Evolutionary conservation across 2,329 filamentous ascomycete species (phyloP), one percentile per base, ranked within the genome.

Genomic region (Alternaria postmessia): DNA sequence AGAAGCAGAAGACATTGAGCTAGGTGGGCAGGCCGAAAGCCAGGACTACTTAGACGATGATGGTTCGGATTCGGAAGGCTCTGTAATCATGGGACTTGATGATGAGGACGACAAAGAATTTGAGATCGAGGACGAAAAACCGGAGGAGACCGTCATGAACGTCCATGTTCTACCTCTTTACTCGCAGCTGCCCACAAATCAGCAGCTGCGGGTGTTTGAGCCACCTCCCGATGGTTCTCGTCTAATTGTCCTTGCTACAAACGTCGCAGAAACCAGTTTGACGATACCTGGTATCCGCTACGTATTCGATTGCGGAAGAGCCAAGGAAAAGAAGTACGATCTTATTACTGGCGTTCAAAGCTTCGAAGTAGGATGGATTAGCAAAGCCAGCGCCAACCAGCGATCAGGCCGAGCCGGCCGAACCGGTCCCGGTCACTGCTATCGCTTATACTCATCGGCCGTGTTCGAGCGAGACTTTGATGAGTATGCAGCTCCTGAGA

Each of bases 231-330:
- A 94, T 56, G 91, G 91, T 16, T 91, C 91, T 8, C 88, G 95
- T 8, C 86, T 95, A 24, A 91, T 99, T 52, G 91, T 99, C 4
- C 81, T 99, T 41, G 93, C 95, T 0, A 99, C 95, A 43, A 99
- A 99, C 78, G 93, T 99, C 44, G 95, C 95, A 0, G 95, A 99
- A 79, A 99, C 95, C 0, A 96, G 92, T 86, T 85, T 99, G 75
- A 99, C 95, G 0, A 99, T 99, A 58, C 94, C 95, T 0, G 94
- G 93, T 2, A 94, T 96, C 62, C 88, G 92, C 61, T 99, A 97
- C 74, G 95, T 99, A 8, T 97, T 99, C 64, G 94, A 98, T 78
- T 94, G 92, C 66, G 95, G 95, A 34, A 86, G 96, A 51, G 91
- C 92, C 36, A 99, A 99, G 78, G 94, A 97, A 77, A 90, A 94